These are phyloP conservation scores for Wickerhamiella parazyma DNA, from an alignment of 805 yeast species.

Conservation along the genomic window DNA sequence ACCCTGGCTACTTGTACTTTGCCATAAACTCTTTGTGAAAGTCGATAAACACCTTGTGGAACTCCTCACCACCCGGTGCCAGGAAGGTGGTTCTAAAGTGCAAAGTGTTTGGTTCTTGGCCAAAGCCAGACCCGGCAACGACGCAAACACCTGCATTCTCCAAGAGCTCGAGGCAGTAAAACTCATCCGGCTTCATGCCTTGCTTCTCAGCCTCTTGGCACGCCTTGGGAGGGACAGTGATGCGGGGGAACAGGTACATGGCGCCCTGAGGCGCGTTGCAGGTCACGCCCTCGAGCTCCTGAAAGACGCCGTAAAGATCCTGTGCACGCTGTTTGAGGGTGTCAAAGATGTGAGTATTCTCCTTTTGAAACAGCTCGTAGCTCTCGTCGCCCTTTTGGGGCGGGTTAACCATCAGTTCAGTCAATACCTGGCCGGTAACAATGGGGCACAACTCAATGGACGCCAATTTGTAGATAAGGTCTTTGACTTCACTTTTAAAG, in stretches of 20 bases:
- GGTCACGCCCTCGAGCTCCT: constrained; percentile 61
- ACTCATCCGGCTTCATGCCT: constrained; percentile 63
- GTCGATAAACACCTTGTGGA: constrained; percentile 64
- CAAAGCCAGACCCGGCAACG: constrained; percentile 96
- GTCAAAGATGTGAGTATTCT: constrained; percentile 46
- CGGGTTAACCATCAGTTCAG: constrained; percentile 88
- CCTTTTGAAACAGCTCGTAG: constrained; percentile 49
- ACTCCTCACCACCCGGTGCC: constrained; percentile 77
- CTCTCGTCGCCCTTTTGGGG: constrained; percentile 70
- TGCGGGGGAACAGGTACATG: constrained; percentile 86
- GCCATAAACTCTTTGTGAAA: constrained; percentile 67
- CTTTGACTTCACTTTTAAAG: constrained; percentile 53
- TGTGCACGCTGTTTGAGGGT: constrained; percentile 53
- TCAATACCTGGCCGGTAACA: constrained; percentile 85
- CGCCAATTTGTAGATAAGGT: constrained; percentile 68
- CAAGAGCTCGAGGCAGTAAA: constrained; percentile 72
- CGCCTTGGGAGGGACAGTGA: constrained; percentile 53
- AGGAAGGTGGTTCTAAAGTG: constrained; percentile 94
- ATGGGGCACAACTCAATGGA: constrained; percentile 89
- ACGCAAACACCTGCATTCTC: constrained; percentile 91
- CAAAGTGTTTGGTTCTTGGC: constrained; percentile 77
- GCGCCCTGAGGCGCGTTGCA: constrained; percentile 95
- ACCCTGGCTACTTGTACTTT: constrained; percentile 29
- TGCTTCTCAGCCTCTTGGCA: constrained; percentile 43
- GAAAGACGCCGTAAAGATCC: constrained; percentile 55